phyloP scores from a whole-genome alignment of 2,329 filamentous ascomycete genomes.

The Thermoascus crustaceus region DNA sequence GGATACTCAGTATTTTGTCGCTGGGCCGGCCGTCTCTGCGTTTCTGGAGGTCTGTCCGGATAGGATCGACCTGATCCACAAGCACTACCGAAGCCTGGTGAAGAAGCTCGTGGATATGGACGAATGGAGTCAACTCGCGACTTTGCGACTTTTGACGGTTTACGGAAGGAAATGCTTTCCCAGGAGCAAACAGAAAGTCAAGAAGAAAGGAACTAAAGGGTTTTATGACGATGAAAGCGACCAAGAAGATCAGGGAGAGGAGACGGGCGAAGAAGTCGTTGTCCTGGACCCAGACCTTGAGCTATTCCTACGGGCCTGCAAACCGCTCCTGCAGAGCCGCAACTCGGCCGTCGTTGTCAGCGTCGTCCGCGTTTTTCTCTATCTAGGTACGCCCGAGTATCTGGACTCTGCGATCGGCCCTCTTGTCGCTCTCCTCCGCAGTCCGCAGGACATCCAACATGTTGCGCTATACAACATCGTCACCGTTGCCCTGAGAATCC shows the following conservation, averaged over 20 bases:
- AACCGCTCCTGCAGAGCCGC: constrained; percentile 79
- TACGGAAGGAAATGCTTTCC: constrained; percentile 89
- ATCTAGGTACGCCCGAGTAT: constrained; percentile 72
- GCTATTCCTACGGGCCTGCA: constrained; percentile 69
- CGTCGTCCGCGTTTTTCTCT: constrained; percentile 74
- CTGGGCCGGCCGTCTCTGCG: constrained; percentile 80
- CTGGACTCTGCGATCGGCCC: constrained; percentile 70
- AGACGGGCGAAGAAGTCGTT: constrained; percentile 45
- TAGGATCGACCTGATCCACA: constrained; percentile 78
- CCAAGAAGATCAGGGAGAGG: constrained; percentile 37
- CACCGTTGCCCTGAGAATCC: constrained; percentile 71
- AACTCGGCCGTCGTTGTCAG: constrained; percentile 89
- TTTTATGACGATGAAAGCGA: constrained; percentile 70
- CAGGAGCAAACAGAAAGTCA: constrained; percentile 51
- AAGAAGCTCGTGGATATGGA: constrained; percentile 97
- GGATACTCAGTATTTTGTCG: constrained; percentile 95
- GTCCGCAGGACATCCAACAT: constrained; percentile 78
- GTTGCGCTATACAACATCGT: constrained; percentile 91
- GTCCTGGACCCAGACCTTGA: constrained; percentile 74
- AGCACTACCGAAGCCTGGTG: constrained; percentile 75
- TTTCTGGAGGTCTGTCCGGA: constrained; percentile 87
- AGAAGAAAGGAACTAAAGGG: constrained; percentile 53
- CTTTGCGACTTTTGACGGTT: constrained; percentile 68
- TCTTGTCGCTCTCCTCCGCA: constrained; percentile 73
- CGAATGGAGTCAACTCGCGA: constrained; percentile 90